Percentiles rank a stretch among this genome's conserved stretches.
Conservation (phyloP, 2,329 filamentous ascomycete species). For the Colletotrichum horii region DNA sequence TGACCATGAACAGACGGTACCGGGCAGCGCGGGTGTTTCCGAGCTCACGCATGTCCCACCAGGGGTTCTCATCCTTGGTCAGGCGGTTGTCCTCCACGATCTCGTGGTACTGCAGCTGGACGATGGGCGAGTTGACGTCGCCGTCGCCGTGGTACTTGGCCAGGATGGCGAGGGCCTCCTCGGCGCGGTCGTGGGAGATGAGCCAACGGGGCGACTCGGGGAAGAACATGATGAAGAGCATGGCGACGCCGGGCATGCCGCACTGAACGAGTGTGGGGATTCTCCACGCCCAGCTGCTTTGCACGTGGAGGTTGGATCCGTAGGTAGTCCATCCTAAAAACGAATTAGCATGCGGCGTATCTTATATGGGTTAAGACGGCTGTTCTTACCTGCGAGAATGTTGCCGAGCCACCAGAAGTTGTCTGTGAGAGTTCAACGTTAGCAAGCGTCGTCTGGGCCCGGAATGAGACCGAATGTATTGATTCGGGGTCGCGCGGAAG, state of each 20-base stretch:
- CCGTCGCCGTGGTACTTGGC: slow-evolving; percentile 66
- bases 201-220: slow-evolving; percentile 78
- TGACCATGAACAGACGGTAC: slow-evolving; percentile 55
- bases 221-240: slow-evolving; percentile 69
- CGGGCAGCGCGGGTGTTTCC: slow-evolving; percentile 50
- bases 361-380: not conserved
- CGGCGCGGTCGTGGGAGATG: slow-evolving; percentile 63
- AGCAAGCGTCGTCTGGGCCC: not conserved
- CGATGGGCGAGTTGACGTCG: slow-evolving; percentile 53
- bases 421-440: slow-evolving; percentile 30
- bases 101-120: slow-evolving; percentile 62
- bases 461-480: not conserved
- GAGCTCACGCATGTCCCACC: slow-evolving; percentile 64
- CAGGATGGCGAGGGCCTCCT: slow-evolving; percentile 61
- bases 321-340: slow-evolving; percentile 53
- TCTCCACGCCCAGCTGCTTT: slow-evolving; percentile 64
- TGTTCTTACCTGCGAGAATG: slow-evolving; percentile 48
- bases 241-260: slow-evolving; percentile 45
- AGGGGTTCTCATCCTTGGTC: slow-evolving; percentile 59
- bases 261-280: slow-evolving; percentile 61
- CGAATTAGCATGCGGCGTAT: not conserved
- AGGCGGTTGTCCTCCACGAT: slow-evolving; percentile 55
- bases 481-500: not conserved
- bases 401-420: slow-evolving; percentile 54
- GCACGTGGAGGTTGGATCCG: slow-evolving; percentile 34